Evolutionary conservation across 2,329 filamentous ascomycete species (phyloP).

Genomic region (Chaetomium sp.): DNA sequence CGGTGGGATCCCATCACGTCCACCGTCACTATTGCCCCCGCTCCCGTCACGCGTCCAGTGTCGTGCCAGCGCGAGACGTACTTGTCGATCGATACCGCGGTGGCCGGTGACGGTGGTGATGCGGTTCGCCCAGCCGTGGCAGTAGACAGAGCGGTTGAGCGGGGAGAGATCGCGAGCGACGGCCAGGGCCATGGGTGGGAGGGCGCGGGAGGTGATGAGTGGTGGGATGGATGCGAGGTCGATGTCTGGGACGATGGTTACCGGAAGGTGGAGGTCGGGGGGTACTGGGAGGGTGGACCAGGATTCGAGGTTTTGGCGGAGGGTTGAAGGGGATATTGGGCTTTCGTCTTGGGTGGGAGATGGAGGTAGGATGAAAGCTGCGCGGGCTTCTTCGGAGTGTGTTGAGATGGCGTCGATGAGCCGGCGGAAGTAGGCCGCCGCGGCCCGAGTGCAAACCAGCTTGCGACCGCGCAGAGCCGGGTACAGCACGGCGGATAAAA

Average conservation of each 20-base stretch:
- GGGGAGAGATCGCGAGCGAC: slow-evolving; percentile 29
- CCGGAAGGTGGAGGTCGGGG: slow-evolving; percentile 44
- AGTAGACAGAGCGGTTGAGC: slow-evolving; percentile 61
- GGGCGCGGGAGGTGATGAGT: slow-evolving; percentile 33
- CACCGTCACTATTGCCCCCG: slow-evolving; percentile 1
- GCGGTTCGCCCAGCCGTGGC: slow-evolving; percentile 60
- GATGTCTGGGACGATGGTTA: slow-evolving; percentile 46
- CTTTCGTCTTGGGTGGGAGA: neutral
- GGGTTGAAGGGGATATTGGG: neutral
- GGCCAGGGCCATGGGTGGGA: slow-evolving; percentile 44
- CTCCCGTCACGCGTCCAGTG: slow-evolving; percentile 16
- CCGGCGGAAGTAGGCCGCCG: slow-evolving; percentile 58
- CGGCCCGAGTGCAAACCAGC: slow-evolving; percentile 61
- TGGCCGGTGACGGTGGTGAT: slow-evolving; percentile 67
- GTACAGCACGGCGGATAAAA: slow-evolving; percentile 49
- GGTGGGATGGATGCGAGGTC: slow-evolving; percentile 31
- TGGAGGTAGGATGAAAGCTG: slow-evolving; percentile 44
- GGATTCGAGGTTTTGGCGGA: slow-evolving; percentile 27
- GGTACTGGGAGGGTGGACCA: slow-evolving; percentile 36
- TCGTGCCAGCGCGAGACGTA: slow-evolving; percentile 39
- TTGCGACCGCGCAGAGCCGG: slow-evolving; percentile 49
- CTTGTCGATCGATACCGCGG: slow-evolving; percentile 57
- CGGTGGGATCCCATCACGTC: slow-evolving; percentile 17
- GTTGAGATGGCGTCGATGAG: slow-evolving; percentile 61
- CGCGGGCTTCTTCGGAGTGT: slow-evolving; percentile 51